Evolutionary conservation across 2,329 filamentous ascomycete species (phyloP).

Genomic region (Hymenoscyphus fructigenus): DNA sequence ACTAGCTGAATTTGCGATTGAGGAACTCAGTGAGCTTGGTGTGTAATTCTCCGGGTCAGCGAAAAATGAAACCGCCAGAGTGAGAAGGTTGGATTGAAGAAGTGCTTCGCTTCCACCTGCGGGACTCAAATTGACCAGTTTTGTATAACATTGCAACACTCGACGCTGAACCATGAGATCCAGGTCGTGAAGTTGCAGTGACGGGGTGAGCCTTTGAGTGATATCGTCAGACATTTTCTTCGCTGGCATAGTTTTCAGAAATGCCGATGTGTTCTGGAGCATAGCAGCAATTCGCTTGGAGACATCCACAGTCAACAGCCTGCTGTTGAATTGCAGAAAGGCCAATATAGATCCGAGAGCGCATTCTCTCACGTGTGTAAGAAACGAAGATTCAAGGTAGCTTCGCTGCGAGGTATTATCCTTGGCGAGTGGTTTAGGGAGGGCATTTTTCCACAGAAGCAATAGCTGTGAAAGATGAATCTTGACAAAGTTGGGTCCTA

Average conservation of each 20-base stretch:
- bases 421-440: conserved; percentile 90
- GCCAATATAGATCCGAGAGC: conserved; percentile 87
- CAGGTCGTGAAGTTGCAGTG: conserved; percentile 84
- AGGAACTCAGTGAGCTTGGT: conserved; percentile 80
- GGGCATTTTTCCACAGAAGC: conserved; percentile 93
- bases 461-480: conserved; percentile 94
- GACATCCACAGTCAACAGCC: conserved; percentile 87
- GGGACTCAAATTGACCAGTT: conserved; percentile 84
- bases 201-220: conserved; percentile 76
- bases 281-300: conserved; percentile 90
- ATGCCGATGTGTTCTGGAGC: conserved; percentile 91
- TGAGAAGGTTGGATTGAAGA: conserved; percentile 86
- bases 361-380: conserved; percentile 93
- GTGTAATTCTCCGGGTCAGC: conserved; percentile 89
- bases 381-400: conserved; percentile 84
- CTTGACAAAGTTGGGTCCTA: conserved; percentile 97
- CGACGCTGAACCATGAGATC: conserved; percentile 90
- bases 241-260: conserved; percentile 78
- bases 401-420: conserved; percentile 85
- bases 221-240: conserved; percentile 88
- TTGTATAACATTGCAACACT: conserved; percentile 92
- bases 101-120: conserved; percentile 81
- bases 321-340: conserved; percentile 91
- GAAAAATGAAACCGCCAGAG: conserved; percentile 85
- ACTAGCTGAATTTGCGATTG: conserved; percentile 86